Evolutionary conservation across 257 asterid species (phyloP).

Genomic region (Nicotiana knightiana): DNA sequence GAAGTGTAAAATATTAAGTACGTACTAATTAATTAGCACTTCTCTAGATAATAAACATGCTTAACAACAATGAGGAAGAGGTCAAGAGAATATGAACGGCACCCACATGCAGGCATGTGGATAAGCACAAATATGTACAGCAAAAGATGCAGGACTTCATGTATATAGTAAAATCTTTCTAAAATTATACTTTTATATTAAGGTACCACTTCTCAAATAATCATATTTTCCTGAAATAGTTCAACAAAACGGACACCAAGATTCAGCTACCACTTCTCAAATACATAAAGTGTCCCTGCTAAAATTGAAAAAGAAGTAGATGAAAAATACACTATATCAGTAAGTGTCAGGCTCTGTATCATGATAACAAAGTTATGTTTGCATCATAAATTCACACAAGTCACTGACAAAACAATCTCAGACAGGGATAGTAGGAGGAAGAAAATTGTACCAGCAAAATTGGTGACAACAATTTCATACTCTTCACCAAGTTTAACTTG

Average conservation of each 20-base stretch:
- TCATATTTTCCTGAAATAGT: background rate
- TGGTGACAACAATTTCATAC: constrained; percentile 77
- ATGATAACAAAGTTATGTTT: background rate
- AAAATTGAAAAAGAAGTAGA: background rate
- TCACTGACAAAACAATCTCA: background rate
- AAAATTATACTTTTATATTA: background rate
- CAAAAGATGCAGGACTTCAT: no score
- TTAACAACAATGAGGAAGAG: background rate
- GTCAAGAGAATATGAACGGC: background rate
- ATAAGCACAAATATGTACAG: no score
- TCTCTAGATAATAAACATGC: background rate
- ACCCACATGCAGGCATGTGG: background rate
- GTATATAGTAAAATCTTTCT: background rate
- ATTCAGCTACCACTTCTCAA: background rate
- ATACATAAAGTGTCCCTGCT: background rate
- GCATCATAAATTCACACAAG: background rate
- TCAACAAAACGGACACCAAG: no score
- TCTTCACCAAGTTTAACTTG: constrained; percentile 70
- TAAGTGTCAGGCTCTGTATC: background rate
- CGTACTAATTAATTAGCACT: background rate
- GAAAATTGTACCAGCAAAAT: constrained; percentile 54
- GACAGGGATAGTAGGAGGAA: background rate
- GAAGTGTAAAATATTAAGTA: background rate
- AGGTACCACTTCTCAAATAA: background rate
- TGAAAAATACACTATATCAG: background rate